phyloP scores from a whole-genome alignment of 2,329 filamentous ascomycete species.

The Iodosphaeria phyllophila region DNA sequence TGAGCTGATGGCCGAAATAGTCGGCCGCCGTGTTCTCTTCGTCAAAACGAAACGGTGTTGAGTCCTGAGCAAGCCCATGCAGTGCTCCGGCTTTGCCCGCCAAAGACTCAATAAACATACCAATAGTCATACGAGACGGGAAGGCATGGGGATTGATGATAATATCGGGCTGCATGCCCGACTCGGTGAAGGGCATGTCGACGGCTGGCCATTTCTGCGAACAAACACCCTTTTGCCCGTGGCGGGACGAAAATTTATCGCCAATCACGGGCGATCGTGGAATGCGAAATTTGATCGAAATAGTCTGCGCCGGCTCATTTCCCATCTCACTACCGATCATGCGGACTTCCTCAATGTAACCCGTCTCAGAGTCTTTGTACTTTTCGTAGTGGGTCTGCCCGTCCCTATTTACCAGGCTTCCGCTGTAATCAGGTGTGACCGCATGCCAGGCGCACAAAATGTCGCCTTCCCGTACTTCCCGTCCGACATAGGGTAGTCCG shows the following conservation, averaged over 20 bases:
- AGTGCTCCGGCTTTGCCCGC: slow-evolving; percentile 89
- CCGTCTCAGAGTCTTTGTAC: slow-evolving; percentile 83
- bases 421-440: slow-evolving; percentile 62
- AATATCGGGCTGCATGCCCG: slow-evolving; percentile 87
- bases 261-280: slow-evolving; percentile 84
- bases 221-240: slow-evolving; percentile 94
- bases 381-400: slow-evolving; percentile 74
- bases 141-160: slow-evolving; percentile 99
- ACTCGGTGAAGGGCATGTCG: slow-evolving; percentile 95
- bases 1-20: slow-evolving; percentile 90
- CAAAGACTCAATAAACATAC: slow-evolving; percentile 96
- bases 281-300: slow-evolving; percentile 85
- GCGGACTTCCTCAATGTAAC: slow-evolving; percentile 83
- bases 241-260: slow-evolving; percentile 97
- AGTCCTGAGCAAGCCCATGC: slow-evolving; percentile 91
- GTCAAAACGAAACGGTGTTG: slow-evolving; percentile 85
- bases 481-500: slow-evolving; percentile 67
- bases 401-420: slow-evolving; percentile 69
- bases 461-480: slow-evolving; percentile 61
- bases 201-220: slow-evolving; percentile 89
- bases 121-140: slow-evolving; percentile 98
- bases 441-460: slow-evolving; percentile 79
- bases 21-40: slow-evolving; percentile 84
- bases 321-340: slow-evolving; percentile 74
- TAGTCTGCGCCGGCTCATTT: slow-evolving; percentile 64